Evolutionary conservation across 768 basidiomycete genomes (phyloP).

Genomic region (Calocybe gangraenosa): DNA sequence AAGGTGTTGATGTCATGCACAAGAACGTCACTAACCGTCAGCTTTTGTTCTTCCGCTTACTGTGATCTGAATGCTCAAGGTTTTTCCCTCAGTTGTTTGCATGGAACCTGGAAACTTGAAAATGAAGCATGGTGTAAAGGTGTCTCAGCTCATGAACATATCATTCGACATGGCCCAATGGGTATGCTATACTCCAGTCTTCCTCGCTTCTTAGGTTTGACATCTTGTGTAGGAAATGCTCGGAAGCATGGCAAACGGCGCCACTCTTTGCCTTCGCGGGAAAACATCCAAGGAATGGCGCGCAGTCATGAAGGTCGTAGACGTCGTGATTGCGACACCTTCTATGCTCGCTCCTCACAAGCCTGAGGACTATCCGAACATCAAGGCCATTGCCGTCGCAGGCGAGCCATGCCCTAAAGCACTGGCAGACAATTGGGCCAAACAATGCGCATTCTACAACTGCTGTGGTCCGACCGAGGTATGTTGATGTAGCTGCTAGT

Average conservation of each 20-base stretch:
- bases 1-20: constrained; percentile 58
- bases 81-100: constrained; percentile 24
- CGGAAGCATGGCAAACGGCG: constrained; percentile 47
- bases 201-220: constrained; percentile 25
- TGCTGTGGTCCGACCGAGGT: constrained; percentile 54
- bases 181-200: constrained; percentile 23
- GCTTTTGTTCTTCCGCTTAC: constrained; percentile 22
- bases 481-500: background rate
- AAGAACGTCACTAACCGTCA: constrained; percentile 54
- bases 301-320: constrained; percentile 41
- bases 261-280: constrained; percentile 50
- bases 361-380: constrained; percentile 45
- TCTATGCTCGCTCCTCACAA: constrained; percentile 45
- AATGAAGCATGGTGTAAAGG: constrained; percentile 48
- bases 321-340: constrained; percentile 52
- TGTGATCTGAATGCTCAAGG: background rate
- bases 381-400: constrained; percentile 44
- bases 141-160: constrained; percentile 60
- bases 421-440: constrained; percentile 38
- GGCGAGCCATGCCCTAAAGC: constrained; percentile 50
- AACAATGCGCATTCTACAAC: constrained; percentile 38
- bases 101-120: constrained; percentile 49
- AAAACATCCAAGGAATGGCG: constrained; percentile 47
- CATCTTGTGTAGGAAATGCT: constrained; percentile 48
- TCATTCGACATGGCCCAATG: constrained; percentile 66